These are phyloP conservation scores for Fusarium tjaetaba DNA, from an alignment of 2,329 filamentous ascomycete genomes.

Conservation along the genomic window DNA sequence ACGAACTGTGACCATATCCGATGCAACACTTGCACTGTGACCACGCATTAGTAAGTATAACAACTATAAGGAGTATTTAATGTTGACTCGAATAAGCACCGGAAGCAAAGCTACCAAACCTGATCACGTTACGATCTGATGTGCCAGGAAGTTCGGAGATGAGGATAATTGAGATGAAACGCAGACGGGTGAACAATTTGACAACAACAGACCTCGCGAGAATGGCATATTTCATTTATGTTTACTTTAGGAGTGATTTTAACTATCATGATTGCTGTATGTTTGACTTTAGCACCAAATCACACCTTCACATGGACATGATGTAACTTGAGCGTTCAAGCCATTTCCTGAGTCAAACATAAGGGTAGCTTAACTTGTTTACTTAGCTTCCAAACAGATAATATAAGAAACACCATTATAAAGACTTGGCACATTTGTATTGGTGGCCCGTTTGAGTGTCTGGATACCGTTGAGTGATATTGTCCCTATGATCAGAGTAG, in stretches of 20 bases:
- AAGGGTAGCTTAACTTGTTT: not conserved
- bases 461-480: not conserved
- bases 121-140: not conserved
- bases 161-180: not conserved
- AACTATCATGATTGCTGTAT: not conserved
- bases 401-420: rapidly evolving
- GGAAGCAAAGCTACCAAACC: not conserved
- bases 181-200: not conserved
- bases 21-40: not conserved
- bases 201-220: not conserved
- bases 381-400: not conserved
- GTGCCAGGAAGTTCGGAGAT: no score
- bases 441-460: not conserved
- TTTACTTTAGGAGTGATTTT: not conserved
- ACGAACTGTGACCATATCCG: not conserved
- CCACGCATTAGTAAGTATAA: not conserved
- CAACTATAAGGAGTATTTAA: rapidly evolving
- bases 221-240: not conserved
- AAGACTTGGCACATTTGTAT: not conserved
- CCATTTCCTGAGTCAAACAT: rapidly evolving
- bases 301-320: not conserved
- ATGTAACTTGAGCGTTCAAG: not conserved
- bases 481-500: not conserved
- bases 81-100: not conserved
- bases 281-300: not conserved